Conservation (phyloP, 768 basidiomycete genomes). For the Xerocomellus dryophilus region DNA sequence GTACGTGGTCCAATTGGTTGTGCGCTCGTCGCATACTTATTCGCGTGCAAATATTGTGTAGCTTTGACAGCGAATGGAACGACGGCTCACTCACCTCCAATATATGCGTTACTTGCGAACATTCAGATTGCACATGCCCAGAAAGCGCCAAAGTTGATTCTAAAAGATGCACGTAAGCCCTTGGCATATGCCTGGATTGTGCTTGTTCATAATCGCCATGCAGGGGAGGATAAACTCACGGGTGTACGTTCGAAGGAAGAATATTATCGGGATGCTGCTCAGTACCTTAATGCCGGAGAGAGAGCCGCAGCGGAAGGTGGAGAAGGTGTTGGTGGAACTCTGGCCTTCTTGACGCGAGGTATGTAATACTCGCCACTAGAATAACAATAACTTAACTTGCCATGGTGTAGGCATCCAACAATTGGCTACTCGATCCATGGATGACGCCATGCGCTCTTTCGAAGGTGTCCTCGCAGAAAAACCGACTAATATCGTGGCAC, state of each 20-base stretch:
- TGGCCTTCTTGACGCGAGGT: conserved; percentile 69
- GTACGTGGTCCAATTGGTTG: conserved; percentile 40
- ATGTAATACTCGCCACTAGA: conserved; percentile 10
- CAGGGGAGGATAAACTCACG: conserved; percentile 64
- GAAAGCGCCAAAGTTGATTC: conserved; percentile 76
- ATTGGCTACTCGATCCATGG: conserved; percentile 74
- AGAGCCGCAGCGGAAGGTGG: conserved; percentile 56
- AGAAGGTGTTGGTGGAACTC: conserved; percentile 51
- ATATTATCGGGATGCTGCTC: conserved; percentile 66
- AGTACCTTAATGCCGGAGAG: conserved; percentile 60
- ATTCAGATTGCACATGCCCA: conserved; percentile 77
- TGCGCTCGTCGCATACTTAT: not conserved
- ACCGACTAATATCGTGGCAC: conserved; percentile 83
- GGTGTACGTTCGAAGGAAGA: conserved; percentile 64
- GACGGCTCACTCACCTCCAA: conserved; percentile 56
- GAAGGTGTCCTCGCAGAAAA: conserved; percentile 73
- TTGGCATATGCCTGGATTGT: not conserved
- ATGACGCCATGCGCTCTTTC: conserved; percentile 79
- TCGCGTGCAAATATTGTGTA: conserved; percentile 22
- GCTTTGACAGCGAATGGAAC: conserved; percentile 52
- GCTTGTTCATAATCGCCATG: not conserved
- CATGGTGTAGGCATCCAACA: conserved; percentile 66
- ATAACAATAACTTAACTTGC: not conserved
- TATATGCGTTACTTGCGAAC: conserved; percentile 82
- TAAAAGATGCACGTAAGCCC: conserved; percentile 68